A percentile compares a stretch with the other conserved stretches of the same genome.
Conservation (phyloP, 768 basidiomycete species). For the Hysterangium stoloniferum region DNA sequence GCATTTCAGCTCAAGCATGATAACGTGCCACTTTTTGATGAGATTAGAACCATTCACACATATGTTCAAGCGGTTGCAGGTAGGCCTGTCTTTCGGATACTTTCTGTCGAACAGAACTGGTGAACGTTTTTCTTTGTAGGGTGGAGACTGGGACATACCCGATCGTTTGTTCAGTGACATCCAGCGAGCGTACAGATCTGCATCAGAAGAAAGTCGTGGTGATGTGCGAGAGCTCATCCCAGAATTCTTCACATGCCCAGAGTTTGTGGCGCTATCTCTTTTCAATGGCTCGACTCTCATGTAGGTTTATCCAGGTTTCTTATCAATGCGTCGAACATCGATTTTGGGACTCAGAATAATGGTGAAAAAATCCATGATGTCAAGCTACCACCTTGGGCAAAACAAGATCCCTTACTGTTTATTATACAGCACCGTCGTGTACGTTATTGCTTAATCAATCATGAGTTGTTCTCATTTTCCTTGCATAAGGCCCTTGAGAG, state of each 20-base stretch:
- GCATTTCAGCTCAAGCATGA: conserved; percentile 96
- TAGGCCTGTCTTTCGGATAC: conserved; percentile 18
- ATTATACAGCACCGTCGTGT: conserved; percentile 71
- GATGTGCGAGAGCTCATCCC: conserved; percentile 93
- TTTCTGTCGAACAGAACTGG: not conserved
- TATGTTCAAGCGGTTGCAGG: conserved; percentile 88
- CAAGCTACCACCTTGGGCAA: conserved; percentile 86
- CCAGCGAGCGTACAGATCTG: conserved; percentile 74
- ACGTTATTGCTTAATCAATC: too few species aligned
- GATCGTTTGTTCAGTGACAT: conserved; percentile 83
- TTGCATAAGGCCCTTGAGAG: too few species aligned
- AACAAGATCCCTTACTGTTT: conserved; percentile 76
- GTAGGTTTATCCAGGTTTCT: conserved; percentile 51
- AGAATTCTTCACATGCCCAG: conserved; percentile 79
- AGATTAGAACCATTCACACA: conserved; percentile 84
- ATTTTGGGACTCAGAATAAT: conserved; percentile 68
- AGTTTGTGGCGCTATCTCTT: conserved; percentile 36
- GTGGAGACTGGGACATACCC: conserved; percentile 92
- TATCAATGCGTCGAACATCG: conserved; percentile 69
- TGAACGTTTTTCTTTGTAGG: conserved; percentile 37
- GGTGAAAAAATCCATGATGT: conserved; percentile 83
- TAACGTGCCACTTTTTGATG: conserved; percentile 90
- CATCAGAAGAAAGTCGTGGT: conserved; percentile 77
- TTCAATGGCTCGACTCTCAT: not conserved
- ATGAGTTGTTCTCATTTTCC: too few species aligned